Evolutionary conservation across 2,329 filamentous ascomycete species (phyloP), one percentile per base, ranked within the genome.

Genomic region (Sclerotinia minor): DNA sequence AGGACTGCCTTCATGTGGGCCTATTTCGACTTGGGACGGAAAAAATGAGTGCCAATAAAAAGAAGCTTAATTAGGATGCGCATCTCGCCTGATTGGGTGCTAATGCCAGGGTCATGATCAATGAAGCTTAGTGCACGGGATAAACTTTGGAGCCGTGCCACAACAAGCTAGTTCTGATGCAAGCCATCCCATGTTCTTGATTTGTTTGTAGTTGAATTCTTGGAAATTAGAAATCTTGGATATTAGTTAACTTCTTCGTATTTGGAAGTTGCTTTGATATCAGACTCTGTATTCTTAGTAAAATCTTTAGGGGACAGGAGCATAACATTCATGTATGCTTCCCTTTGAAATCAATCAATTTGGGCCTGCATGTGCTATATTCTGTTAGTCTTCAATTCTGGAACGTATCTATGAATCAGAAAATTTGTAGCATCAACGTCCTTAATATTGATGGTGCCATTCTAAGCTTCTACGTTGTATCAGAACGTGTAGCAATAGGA

Each of bases 331-430:
- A 29, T 61, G 44, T 49, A 38, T 61, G 44, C 29, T 35, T 41
- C 21, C 5, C 13, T 45, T 60, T 44, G 26, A n/a, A 19, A 32
- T n/a, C 26, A 21, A 15, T 19, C 26, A n/a, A 49, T 49, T 21
- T 21, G 26, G 45, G 5, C n/a, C 21, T 21, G 9, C 24, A 32
- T 59, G 58, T 49, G 17, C 38, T 41, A 17, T 15, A 41, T 29
- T 49, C 19, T 35, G 58, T 49, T 44, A 47, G 13, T 47, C 41
- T 32, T 26, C n/a, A 53, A 32, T 47, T 32, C 32, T 60, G 38
- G 41, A 29, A 60, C 17, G 32, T 32, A 60, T 47, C 26, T 32
- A 47, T 47, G 19, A n/a, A 60, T 60, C 24, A 26, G 57, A 60
- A 11, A 32, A 24, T 47, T 32, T 32, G 11, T 17, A 60, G 41